Conservation (phyloP, 2,329 filamentous ascomycete species). For the Diaporthe sp. region DNA sequence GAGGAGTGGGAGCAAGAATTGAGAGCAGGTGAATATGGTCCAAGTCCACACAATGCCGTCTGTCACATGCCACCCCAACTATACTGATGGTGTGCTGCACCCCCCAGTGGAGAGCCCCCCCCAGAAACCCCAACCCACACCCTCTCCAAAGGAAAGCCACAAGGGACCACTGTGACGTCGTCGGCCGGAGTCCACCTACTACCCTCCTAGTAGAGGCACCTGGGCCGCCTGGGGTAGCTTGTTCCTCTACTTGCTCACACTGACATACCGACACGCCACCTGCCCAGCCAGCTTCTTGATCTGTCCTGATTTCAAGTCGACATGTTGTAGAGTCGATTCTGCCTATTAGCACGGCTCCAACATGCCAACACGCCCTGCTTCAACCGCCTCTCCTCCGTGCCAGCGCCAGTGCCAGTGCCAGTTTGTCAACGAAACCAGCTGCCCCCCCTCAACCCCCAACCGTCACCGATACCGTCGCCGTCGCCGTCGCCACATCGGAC, state of each 20-base stretch:
- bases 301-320: not conserved
- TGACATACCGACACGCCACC: not conserved
- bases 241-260: not conserved
- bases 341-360: slow-evolving; percentile 8
- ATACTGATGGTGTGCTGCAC: not conserved
- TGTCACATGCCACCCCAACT: not conserved
- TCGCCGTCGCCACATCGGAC: not conserved
- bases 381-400: not conserved
- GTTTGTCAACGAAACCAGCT: slow-evolving; percentile 7
- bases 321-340: not conserved
- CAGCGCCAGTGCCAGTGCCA: not conserved
- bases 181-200: not conserved
- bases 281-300: not conserved
- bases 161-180: slow-evolving; percentile 1
- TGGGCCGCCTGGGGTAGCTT: not conserved
- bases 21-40: not conserved
- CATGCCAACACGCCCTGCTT: slow-evolving; percentile 15
- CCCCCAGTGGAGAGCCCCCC: not conserved
- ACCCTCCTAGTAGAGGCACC: not conserved
- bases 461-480: not conserved
- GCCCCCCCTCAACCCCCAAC: not conserved
- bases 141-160: not conserved
- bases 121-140: slow-evolving; percentile 1
- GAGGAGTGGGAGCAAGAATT: too few relatives aligned
- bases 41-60: not conserved